These are phyloP conservation scores for Diophrys sp. DNA, from an alignment of 73 alveolate species.

Conservation along the genomic window DNA sequence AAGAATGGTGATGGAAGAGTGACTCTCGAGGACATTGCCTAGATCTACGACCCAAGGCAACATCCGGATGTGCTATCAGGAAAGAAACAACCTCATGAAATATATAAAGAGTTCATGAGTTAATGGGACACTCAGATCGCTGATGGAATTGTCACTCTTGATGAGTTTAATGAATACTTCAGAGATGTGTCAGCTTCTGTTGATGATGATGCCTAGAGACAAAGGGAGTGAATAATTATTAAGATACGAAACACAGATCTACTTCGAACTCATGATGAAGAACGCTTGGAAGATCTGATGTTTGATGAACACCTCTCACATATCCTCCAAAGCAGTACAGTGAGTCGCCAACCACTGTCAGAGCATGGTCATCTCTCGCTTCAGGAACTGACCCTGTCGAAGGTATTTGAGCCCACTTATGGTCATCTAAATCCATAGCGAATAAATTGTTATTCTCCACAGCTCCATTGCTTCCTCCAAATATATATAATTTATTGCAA, in stretches of 20 bases:
- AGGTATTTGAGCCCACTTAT: constrained; percentile 59
- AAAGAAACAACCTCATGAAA: constrained; percentile 79
- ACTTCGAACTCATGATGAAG: constrained; percentile 79
- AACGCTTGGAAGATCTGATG: constrained; percentile 71
- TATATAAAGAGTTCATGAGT: constrained; percentile 66
- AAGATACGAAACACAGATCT: constrained; percentile 76
- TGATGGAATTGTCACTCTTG: constrained; percentile 81
- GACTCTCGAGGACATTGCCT: constrained; percentile 79
- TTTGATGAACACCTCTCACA: constrained; percentile 42
- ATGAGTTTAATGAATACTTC: constrained; percentile 89
- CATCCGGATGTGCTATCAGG: constrained; percentile 87
- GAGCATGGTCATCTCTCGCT: constrained; percentile 50
- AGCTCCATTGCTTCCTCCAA: constrained; percentile 83
- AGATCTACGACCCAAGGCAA: constrained; percentile 73
- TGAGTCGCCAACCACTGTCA: constrained; percentile 7
- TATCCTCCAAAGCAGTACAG: constrained; percentile 60
- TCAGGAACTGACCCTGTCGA: constrained; percentile 6
- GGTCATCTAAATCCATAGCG: constrained; percentile 54
- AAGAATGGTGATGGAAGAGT: constrained; percentile 73
- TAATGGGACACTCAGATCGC: constrained; percentile 77
- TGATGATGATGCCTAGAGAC: constrained; percentile 79
- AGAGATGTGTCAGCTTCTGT: constrained; percentile 82
- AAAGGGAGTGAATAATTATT: background rate
- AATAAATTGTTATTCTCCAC: constrained; percentile 72
- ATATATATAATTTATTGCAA: constrained; percentile 76